Percentiles rank a stretch among this genome's conserved stretches.
Evolutionary conservation across 441 rosid genomes (phyloP).

Genomic region (Adansonia madagascariensis): DNA sequence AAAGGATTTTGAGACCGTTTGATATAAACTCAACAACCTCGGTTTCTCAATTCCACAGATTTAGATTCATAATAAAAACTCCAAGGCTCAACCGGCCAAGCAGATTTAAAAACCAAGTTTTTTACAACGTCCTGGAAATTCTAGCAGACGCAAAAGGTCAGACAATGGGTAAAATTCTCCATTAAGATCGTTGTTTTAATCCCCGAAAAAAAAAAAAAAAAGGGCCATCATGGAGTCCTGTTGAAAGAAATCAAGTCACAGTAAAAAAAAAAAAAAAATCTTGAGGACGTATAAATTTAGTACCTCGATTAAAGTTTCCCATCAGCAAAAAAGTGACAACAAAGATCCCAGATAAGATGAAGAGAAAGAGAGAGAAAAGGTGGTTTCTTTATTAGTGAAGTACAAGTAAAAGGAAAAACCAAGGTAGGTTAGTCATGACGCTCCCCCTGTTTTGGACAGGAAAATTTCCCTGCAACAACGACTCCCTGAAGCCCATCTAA

Average conservation of each 20-base stretch:
- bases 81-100: neutral
- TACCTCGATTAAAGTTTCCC: neutral
- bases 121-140: constrained; percentile 8
- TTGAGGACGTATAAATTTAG: neutral
- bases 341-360: neutral
- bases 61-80: neutral
- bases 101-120: neutral
- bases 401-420: neutral
- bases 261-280: neutral
- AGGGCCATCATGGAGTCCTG: neutral
- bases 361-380: neutral
- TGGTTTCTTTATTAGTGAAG: neutral
- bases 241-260: neutral
- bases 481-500: neutral
- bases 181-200: neutral
- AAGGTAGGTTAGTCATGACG: neutral
- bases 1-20: neutral
- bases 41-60: constrained; percentile 7
- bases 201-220: neutral
- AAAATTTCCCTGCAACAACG: constrained; percentile 2
- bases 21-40: neutral
- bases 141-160: neutral
- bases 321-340: neutral
- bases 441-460: neutral
- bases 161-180: neutral